Percentiles rank a stretch among this genome's conserved stretches.
phyloP scores from a whole-genome alignment of 345 rosid genomes.

The Litchi chinensis region DNA sequence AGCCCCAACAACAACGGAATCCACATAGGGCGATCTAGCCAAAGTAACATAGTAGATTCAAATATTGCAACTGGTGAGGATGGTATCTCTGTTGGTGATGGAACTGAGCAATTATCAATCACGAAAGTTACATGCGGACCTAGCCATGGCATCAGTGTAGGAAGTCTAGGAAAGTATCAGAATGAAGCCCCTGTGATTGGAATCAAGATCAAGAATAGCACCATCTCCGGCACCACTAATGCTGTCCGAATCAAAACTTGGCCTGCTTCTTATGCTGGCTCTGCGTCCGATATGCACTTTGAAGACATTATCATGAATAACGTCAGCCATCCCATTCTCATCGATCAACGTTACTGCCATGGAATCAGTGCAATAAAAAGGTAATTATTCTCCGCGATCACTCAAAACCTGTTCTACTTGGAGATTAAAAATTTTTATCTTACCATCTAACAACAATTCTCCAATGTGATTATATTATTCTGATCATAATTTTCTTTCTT shows the following conservation, averaged over 20 bases:
- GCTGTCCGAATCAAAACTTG: neutral
- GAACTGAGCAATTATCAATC: neutral
- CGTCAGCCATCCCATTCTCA: conserved; percentile 14
- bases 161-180: neutral
- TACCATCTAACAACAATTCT: neutral
- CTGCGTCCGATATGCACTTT: neutral
- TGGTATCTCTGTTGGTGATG: conserved; percentile 20
- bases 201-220: neutral
- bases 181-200: neutral
- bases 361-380: neutral
- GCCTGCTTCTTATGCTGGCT: neutral
- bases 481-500: neutral
- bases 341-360: conserved; percentile 18
- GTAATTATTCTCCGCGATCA: too few species aligned
- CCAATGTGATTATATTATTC: too few species aligned
- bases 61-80: conserved; percentile 29
- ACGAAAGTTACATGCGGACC: conserved; percentile 7
- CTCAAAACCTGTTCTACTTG: too few species aligned
- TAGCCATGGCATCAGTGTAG: conserved; percentile 15
- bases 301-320: neutral
- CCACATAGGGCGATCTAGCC: conserved; percentile 49
- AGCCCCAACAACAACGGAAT: conserved; percentile 66
- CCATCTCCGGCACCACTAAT: neutral
- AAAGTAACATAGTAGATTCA: conserved; percentile 25
- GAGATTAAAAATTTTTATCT: too few species aligned